These are phyloP conservation scores for Musa itinerans DNA, from an alignment of 176 grass and related monocot genomes.

Conservation along the genomic window DNA sequence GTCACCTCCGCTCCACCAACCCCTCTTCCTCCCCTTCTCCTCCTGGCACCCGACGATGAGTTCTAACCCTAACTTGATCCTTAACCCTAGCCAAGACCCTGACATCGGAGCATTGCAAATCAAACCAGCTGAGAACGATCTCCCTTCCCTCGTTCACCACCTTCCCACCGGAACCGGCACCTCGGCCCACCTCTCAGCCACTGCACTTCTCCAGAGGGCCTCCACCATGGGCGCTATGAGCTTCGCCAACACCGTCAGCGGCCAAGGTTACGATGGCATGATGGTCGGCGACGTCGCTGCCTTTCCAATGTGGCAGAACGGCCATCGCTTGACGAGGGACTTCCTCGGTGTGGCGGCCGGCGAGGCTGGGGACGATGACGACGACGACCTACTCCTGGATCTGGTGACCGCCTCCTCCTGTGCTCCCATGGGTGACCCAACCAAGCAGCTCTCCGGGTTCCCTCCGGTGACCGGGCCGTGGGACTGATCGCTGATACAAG, in stretches of 20 bases:
- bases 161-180: neutral
- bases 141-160: conserved; percentile 22
- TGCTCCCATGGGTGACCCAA: neutral
- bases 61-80: conserved; percentile 27
- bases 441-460: neutral
- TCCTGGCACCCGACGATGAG: neutral
- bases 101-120: too few species aligned
- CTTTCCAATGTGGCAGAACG: conserved; percentile 25
- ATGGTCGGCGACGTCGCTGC: conserved; percentile 13
- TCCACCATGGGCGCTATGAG: conserved; percentile 17
- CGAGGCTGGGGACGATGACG: conserved; percentile 7
- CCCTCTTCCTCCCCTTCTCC: conserved; percentile 47
- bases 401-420: conserved; percentile 4
- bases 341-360: conserved; percentile 43
- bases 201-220: conserved; percentile 23
- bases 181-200: conserved; percentile 24
- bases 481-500: neutral
- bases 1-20: conserved; percentile 4
- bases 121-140: conserved; percentile 19
- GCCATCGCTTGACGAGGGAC: conserved; percentile 46
- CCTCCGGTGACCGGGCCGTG: neutral
- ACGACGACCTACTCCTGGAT: neutral
- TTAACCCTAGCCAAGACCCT: conserved; percentile 18
- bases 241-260: neutral
- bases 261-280: neutral